Percentiles rank a stretch among this genome's conserved stretches.
Conservation (phyloP, 164 flowering plant species). For the Houttuynia cordata region DNA sequence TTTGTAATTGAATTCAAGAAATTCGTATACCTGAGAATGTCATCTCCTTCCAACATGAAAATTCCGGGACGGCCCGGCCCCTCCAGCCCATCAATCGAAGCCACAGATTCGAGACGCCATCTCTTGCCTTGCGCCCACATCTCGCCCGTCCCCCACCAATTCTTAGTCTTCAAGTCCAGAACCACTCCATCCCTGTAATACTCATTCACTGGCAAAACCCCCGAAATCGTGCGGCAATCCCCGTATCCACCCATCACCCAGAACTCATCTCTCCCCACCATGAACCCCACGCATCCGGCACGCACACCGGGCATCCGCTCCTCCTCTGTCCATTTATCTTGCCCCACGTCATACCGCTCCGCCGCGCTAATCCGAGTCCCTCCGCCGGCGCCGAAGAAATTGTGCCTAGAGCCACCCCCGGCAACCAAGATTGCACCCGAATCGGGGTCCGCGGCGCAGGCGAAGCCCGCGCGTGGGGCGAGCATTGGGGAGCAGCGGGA, state of each 20-base stretch:
- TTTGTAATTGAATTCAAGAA: not conserved
- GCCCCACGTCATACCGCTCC: constrained; percentile 65
- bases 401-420: constrained; percentile 87
- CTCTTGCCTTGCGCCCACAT: constrained; percentile 87
- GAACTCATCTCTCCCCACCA: constrained; percentile 55
- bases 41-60: constrained; percentile 70
- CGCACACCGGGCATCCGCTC: constrained; percentile 63
- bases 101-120: constrained; percentile 55
- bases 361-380: constrained; percentile 72
- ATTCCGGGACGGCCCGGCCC: constrained; percentile 22
- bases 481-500: constrained; percentile 50
- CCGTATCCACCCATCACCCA: constrained; percentile 99
- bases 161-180: constrained; percentile 50
- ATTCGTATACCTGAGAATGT: constrained; percentile 49
- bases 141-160: constrained; percentile 74
- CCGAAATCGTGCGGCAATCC: constrained; percentile 59
- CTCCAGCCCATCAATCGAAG: constrained; percentile 33
- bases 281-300: constrained; percentile 88
- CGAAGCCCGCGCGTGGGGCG: constrained; percentile 77
- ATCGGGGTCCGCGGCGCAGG: constrained; percentile 38
- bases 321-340: constrained; percentile 50
- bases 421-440: constrained; percentile 49
- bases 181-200: constrained; percentile 73
- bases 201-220: constrained; percentile 84
- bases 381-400: constrained; percentile 52